Evolutionary conservation across 129 eudicot genomes (phyloP), one percentile per base, ranked within the genome.

Genomic region (Erigeron canadensis): DNA sequence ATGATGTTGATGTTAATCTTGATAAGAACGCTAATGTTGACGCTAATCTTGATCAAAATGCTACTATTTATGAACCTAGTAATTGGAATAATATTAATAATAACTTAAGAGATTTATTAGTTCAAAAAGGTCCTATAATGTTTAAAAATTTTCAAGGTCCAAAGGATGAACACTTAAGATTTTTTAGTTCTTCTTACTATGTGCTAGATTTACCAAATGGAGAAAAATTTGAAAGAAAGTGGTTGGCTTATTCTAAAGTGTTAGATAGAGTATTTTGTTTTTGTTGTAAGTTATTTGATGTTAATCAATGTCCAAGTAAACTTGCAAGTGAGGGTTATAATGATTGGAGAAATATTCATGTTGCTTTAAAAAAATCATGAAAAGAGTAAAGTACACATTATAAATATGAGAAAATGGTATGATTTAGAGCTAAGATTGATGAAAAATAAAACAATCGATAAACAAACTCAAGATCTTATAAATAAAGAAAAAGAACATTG

Each of bases 281-380:
- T 23, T 67, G 59, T 48, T 67, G 61, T 28, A 67, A 67, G 44
- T 47, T 67, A 34, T 47, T 67, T 22, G 8, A 10, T 3, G n/a
- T 15, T 1, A n/a, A 34, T 16, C 44, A 10, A 2, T 2, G 10
- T 66, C 12, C 4, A 48, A 38, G 73, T 37, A 4, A n/a, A 8
- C 9, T 48, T 7, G 45, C 59, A 7, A 48, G 16, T 4, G 28
- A 34, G 19, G 47, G 46, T 4, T 13, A 0, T 1, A 48, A 38
- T 1, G 61, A 37, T 4, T 68, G 48, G 73, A 22, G 13, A 10
- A 23, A 66, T 7, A 13, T 22, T 12, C 11, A 12, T 66, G 3
- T 1, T 5, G 9, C 5, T 7, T 15, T 37, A 8, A 28, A 8
- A 8, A 9, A 10, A 8, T 7, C 53, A 64, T 64, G 69, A 42